These are phyloP conservation scores for Lactifluus volemus DNA, from an alignment of 768 basidiomycete species.

Conservation along the genomic window DNA sequence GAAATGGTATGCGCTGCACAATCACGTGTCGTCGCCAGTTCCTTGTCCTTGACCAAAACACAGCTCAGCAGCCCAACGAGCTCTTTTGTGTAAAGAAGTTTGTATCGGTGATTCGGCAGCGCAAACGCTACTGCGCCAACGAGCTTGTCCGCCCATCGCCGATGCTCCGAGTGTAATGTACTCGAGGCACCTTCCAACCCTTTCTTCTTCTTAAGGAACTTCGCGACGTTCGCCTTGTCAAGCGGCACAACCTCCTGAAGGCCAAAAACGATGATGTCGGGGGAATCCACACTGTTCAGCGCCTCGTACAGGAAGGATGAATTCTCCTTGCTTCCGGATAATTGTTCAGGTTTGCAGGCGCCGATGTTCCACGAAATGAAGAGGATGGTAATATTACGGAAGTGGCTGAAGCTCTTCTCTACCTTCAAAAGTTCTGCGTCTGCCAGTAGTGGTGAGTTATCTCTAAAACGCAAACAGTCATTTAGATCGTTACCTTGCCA, in stretches of 20 bases:
- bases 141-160: constrained; percentile 81
- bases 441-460: constrained; percentile 24
- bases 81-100: constrained; percentile 77
- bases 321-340: constrained; percentile 62
- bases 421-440: constrained; percentile 69
- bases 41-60: constrained; percentile 62
- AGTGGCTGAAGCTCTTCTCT: constrained; percentile 70
- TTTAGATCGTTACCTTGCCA: constrained; percentile 66
- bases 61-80: constrained; percentile 83
- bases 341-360: constrained; percentile 70
- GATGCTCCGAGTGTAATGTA: constrained; percentile 81
- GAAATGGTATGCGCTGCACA: constrained; percentile 76
- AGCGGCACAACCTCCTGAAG: constrained; percentile 96
- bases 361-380: constrained; percentile 92
- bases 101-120: constrained; percentile 67
- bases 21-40: constrained; percentile 54
- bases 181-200: constrained; percentile 59
- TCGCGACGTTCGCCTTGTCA: constrained; percentile 93
- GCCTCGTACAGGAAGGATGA: constrained; percentile 71
- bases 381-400: constrained; percentile 68
- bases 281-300: constrained; percentile 58
- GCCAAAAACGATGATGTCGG: constrained; percentile 89
- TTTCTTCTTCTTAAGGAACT: constrained; percentile 68
- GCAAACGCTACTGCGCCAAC: constrained; percentile 59
- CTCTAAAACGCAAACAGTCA: background rate